Evolutionary conservation across 2,329 filamentous ascomycete genomes (phyloP).

Genomic region (Penicillium psychrosexuale): DNA sequence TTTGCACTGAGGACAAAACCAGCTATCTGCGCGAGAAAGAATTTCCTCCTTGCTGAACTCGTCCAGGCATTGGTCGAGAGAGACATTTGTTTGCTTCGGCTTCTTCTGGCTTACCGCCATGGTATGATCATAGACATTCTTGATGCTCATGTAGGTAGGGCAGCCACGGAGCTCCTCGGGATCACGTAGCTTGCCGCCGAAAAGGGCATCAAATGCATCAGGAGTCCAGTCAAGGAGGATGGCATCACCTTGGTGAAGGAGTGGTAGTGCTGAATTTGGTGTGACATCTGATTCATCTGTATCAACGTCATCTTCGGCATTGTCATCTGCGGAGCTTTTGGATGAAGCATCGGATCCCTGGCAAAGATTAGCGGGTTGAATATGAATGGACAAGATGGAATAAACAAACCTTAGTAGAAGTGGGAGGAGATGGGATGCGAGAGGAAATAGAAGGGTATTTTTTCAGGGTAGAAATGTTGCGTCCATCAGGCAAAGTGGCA

Average conservation of each 20-base stretch:
- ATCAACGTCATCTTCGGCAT: conserved; percentile 32
- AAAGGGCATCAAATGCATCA: conserved; percentile 68
- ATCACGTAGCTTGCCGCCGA: conserved; percentile 47
- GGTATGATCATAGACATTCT: conserved; percentile 58
- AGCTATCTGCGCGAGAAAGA: conserved; percentile 90
- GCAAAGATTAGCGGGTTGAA: background rate
- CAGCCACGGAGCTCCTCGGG: conserved; percentile 55
- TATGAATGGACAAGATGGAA: background rate
- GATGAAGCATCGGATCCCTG: conserved; percentile 4
- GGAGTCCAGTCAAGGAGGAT: conserved; percentile 83
- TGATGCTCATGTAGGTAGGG: conserved; percentile 55
- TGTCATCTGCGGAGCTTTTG: conserved; percentile 12
- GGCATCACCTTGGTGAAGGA: conserved; percentile 77
- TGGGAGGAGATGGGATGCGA: conserved; percentile 38
- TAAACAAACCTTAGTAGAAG: conserved; percentile 16
- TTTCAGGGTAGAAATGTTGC: conserved; percentile 55
- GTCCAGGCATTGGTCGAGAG: conserved; percentile 83
- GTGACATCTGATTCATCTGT: conserved; percentile 26
- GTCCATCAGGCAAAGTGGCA: conserved; percentile 65
- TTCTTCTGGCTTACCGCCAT: conserved; percentile 60
- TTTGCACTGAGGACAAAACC: conserved; percentile 97
- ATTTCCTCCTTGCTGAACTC: conserved; percentile 95
- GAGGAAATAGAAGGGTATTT: conserved; percentile 55
- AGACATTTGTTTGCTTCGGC: conserved; percentile 68
- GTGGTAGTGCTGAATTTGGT: conserved; percentile 34